Conservation (phyloP, 345 rosid species). For the Citrus sp. region DNA sequence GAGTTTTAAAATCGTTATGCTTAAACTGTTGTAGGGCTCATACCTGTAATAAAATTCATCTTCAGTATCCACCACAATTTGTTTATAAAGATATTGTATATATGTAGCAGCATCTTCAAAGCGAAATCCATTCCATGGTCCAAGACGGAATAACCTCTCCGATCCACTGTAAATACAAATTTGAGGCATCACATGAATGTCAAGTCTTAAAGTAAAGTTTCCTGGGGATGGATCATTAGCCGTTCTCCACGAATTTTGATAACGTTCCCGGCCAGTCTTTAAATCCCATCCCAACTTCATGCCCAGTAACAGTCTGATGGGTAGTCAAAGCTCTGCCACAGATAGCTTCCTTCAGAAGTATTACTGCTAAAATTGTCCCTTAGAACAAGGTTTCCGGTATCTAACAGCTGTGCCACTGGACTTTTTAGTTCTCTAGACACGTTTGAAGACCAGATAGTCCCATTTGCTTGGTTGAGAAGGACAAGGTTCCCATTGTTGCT, state of each 20-base stretch:
- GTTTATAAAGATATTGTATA: not conserved
- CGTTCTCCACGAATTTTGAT: slow-evolving; percentile 27
- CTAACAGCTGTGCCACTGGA: slow-evolving; percentile 31
- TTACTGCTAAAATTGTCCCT: slow-evolving; percentile 8
- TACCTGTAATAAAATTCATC: slow-evolving; percentile 19
- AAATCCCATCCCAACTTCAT: slow-evolving; percentile 37
- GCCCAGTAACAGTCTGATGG: slow-evolving; percentile 35
- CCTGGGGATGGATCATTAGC: slow-evolving; percentile 16
- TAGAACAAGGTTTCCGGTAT: slow-evolving; percentile 43
- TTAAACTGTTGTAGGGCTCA: slow-evolving; percentile 4
- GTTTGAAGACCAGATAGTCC: slow-evolving; percentile 31
- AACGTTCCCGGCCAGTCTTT: slow-evolving; percentile 22
- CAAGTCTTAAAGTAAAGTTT: slow-evolving; percentile 14
- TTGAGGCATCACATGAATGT: slow-evolving; percentile 31
- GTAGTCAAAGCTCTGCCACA: slow-evolving; percentile 53
- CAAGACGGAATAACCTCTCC: slow-evolving; percentile 3
- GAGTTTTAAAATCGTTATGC: not conserved
- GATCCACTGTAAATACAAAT: slow-evolving; percentile 1
- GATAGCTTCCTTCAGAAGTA: not conserved
- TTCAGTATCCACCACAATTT: slow-evolving; percentile 5
- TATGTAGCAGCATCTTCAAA: slow-evolving; percentile 21
- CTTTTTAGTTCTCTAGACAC: slow-evolving; percentile 4
- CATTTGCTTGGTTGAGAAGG: slow-evolving; percentile 18
- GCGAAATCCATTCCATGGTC: slow-evolving; percentile 40
- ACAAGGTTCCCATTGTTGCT: slow-evolving; percentile 22